Percentiles rank a stretch among this genome's conserved stretches.
phyloP scores from a whole-genome alignment of 2,329 filamentous ascomycete genomes.

The Colletotrichum salicis region DNA sequence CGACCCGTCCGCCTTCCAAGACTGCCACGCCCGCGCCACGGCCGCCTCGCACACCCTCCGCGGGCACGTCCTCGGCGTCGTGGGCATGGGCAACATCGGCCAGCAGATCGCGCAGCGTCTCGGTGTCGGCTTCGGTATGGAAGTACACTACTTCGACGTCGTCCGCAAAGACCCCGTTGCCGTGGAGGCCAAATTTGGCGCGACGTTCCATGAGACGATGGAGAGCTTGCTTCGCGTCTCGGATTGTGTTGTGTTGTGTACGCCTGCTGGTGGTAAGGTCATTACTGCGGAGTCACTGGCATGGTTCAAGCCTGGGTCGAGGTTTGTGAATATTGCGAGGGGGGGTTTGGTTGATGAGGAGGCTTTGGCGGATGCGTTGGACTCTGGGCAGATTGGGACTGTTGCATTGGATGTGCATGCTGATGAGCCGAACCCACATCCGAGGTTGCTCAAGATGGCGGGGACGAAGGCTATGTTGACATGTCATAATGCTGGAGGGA shows the following conservation, averaged over 20 bases:
- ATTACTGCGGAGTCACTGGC: conserved; percentile 60
- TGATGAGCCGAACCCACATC: conserved; percentile 66
- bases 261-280: conserved; percentile 62
- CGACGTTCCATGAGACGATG: conserved; percentile 62
- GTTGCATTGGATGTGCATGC: conserved; percentile 74
- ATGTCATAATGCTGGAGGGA: conserved; percentile 76
- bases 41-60: conserved; percentile 72
- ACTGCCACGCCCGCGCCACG: conserved; percentile 70
- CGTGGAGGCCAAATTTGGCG: conserved; percentile 54
- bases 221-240: conserved; percentile 60
- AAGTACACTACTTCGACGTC: conserved; percentile 72
- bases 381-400: conserved; percentile 58
- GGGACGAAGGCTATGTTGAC: conserved; percentile 65
- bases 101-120: conserved; percentile 67
- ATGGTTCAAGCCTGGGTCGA: conserved; percentile 63
- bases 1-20: conserved; percentile 55
- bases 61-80: conserved; percentile 69
- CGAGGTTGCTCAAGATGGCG: conserved; percentile 54
- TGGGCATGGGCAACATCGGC: conserved; percentile 76
- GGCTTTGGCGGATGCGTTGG: conserved; percentile 68
- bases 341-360: conserved; percentile 74
- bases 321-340: conserved; percentile 74
- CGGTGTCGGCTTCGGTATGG: conserved; percentile 71
- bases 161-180: conserved; percentile 53
- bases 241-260: conserved; percentile 72